Conservation (phyloP, 805 yeast genomes). For the Hanseniaspora nectarophila region DNA sequence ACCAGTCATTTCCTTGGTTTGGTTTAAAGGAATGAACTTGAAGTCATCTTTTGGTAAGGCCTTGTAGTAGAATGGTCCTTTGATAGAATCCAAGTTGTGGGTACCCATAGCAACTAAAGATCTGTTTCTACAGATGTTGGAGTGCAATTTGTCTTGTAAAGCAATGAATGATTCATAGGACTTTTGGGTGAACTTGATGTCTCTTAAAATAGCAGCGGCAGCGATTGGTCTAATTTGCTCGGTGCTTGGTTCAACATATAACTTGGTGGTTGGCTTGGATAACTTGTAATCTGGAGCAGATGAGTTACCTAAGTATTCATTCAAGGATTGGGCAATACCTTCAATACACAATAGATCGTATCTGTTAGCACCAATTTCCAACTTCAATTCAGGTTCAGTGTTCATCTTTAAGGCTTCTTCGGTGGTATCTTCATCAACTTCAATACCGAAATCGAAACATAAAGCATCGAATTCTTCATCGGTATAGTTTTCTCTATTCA, state of each 20-base stretch:
- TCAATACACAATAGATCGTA: slow-evolving; percentile 96
- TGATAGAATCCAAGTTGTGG: slow-evolving; percentile 74
- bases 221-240: slow-evolving; percentile 77
- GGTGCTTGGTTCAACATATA: slow-evolving; percentile 69
- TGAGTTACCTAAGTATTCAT: slow-evolving; percentile 68
- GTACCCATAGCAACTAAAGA: slow-evolving; percentile 97
- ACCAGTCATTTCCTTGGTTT: slow-evolving; percentile 59
- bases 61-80: slow-evolving; percentile 77
- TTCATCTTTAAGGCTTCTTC: slow-evolving; percentile 36
- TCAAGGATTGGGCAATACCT: slow-evolving; percentile 91
- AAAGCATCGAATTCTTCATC: slow-evolving; percentile 91
- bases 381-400: slow-evolving; percentile 83
- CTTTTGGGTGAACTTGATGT: slow-evolving; percentile 68
- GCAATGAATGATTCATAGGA: slow-evolving; percentile 89
- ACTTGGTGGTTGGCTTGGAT: slow-evolving; percentile 48
- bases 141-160: slow-evolving; percentile 88
- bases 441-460: slow-evolving; percentile 95
- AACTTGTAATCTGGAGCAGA: slow-evolving; percentile 57
- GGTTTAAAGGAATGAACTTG: slow-evolving; percentile 64
- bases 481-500: slow-evolving; percentile 52
- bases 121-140: slow-evolving; percentile 93
- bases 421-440: slow-evolving; percentile 93
- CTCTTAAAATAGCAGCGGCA: slow-evolving; percentile 85
- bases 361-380: slow-evolving; percentile 96
- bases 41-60: slow-evolving; percentile 71